phyloP scores from a whole-genome alignment of 257 asterid species.

The Penstemon barbatus region DNA sequence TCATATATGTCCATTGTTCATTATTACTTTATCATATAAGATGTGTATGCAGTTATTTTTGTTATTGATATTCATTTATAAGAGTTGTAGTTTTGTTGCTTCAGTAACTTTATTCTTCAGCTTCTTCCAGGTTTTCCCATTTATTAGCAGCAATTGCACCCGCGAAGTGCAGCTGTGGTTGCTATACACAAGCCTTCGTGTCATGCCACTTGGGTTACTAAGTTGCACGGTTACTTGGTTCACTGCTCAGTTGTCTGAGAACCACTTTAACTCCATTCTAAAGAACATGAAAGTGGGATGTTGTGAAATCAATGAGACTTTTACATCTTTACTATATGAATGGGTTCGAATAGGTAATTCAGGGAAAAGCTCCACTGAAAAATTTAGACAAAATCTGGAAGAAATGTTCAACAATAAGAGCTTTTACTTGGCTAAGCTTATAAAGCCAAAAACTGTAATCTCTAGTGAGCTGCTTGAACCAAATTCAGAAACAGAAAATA shows the following conservation, averaged over 20 bases:
- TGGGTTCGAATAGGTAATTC: conserved; percentile 72
- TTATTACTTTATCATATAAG: background rate
- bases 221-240: conserved; percentile 69
- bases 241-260: conserved; percentile 62
- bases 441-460: conserved; percentile 32
- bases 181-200: conserved; percentile 56
- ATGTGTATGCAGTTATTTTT: background rate
- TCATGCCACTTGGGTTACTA: no score
- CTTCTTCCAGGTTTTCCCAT: conserved; percentile 60
- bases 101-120: conserved; percentile 49
- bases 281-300: conserved; percentile 46
- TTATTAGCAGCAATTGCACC: conserved; percentile 55
- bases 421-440: conserved; percentile 52
- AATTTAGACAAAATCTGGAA: conserved; percentile 52
- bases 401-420: conserved; percentile 57
- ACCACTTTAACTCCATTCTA: conserved; percentile 52
- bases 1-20: background rate
- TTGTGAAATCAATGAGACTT: conserved; percentile 42
- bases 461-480: conserved; percentile 29
- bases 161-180: conserved; percentile 65
- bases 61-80: background rate
- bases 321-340: conserved; percentile 49
- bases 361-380: conserved; percentile 65
- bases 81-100: conserved; percentile 27
- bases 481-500: conserved; percentile 27